Conservation (phyloP, 192 early-diverging fungal genomes). For the Coemansia sp. region DNA sequence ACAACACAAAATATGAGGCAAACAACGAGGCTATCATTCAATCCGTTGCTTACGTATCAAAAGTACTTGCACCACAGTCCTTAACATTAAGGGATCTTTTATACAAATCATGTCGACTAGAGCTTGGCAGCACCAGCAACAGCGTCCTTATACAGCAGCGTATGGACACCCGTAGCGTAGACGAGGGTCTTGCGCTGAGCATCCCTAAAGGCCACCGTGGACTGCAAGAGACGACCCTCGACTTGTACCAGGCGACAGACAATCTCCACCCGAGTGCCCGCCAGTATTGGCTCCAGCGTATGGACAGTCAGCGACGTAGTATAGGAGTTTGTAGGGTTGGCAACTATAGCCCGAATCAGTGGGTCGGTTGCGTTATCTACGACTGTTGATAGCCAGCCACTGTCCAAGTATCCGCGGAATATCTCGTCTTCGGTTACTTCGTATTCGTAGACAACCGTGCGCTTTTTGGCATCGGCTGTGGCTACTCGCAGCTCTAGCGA, state of each 20-base stretch:
- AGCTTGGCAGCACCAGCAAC: slow-evolving; percentile 8
- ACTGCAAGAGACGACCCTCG: slow-evolving; percentile 22
- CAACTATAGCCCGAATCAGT: not conserved
- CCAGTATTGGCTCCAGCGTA: slow-evolving; percentile 16
- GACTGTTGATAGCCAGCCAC: slow-evolving; percentile 24
- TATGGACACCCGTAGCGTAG: slow-evolving; percentile 21
- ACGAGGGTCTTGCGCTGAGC: slow-evolving; percentile 6
- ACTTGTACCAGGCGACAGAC: slow-evolving; percentile 23
- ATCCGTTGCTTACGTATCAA: not conserved
- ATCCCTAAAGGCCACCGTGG: slow-evolving; percentile 28
- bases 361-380: slow-evolving; percentile 23
- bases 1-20: too few relatives aligned
- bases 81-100: not conserved
- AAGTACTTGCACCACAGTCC: too few relatives aligned
- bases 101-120: not conserved
- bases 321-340: not conserved
- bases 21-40: not conserved
- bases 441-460: slow-evolving; percentile 25
- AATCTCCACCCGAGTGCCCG: slow-evolving; percentile 19
- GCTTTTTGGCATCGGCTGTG: slow-evolving; percentile 15
- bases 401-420: slow-evolving; percentile 21
- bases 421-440: slow-evolving; percentile 30
- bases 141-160: slow-evolving; percentile 14
- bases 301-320: slow-evolving; percentile 25
- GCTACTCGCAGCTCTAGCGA: slow-evolving; percentile 12